Conservation (phyloP, 2,329 filamentous ascomycete genomes). For the Xylaria sp. region DNA sequence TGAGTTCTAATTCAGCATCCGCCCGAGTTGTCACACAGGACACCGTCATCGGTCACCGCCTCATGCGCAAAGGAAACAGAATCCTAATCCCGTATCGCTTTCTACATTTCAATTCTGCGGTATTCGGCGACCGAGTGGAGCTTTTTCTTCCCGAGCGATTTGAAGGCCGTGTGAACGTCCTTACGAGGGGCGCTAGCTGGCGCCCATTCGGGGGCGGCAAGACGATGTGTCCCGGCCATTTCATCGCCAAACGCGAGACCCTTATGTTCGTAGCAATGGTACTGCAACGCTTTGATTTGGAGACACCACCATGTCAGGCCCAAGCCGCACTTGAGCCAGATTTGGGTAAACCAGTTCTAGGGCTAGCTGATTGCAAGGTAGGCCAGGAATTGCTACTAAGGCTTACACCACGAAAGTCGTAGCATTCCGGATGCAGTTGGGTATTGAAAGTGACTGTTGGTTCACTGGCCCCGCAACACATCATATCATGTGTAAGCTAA, state of each 20-base stretch:
- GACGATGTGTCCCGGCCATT: not conserved
- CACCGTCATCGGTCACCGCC: constrained; percentile 36
- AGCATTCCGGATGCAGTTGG: no score
- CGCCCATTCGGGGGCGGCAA: constrained; percentile 1
- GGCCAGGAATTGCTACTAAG: not conserved
- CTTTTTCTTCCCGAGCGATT: not conserved
- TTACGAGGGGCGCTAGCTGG: not conserved
- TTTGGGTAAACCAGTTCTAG: not conserved
- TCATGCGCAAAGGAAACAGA: constrained; percentile 34
- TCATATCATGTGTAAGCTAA: no score
- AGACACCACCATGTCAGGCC: not conserved
- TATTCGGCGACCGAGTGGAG: constrained; percentile 24
- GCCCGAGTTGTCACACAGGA: constrained; percentile 34
- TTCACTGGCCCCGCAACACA: no score
- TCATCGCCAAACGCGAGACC: not conserved
- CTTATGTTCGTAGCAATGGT: not conserved
- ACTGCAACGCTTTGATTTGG: not conserved
- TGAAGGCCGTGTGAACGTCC: not conserved
- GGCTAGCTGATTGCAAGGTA: not conserved
- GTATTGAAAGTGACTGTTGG: no score
- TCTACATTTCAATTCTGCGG: constrained; percentile 35
- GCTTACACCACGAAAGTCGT: no score
- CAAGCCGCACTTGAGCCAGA: not conserved
- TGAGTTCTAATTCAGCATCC: constrained; percentile 26
- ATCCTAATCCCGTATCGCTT: constrained; percentile 38